Conservation (phyloP, 345 rosid genomes). For the Populus ilicifolia region DNA sequence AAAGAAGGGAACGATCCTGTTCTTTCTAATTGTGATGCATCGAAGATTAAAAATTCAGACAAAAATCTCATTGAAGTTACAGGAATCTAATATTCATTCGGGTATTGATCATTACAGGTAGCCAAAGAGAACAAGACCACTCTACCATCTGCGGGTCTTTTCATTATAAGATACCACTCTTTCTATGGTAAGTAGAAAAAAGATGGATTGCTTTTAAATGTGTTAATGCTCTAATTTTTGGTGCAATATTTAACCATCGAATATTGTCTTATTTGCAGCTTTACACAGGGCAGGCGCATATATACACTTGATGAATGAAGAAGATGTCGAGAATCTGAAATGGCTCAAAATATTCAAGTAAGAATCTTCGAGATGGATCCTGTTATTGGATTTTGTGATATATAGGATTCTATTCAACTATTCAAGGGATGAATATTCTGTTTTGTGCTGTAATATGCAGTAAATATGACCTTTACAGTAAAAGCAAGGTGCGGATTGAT, state of each 20-base stretch:
- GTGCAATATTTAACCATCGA: too few relatives aligned
- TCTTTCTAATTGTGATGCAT: too few relatives aligned
- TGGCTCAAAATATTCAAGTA: slow-evolving; percentile 84
- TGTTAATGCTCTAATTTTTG: too few relatives aligned
- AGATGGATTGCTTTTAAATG: too few relatives aligned
- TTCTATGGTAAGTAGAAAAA: slow-evolving; percentile 53
- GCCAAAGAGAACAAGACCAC: slow-evolving; percentile 74
- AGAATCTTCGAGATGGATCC: too few relatives aligned
- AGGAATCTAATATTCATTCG: too few relatives aligned
- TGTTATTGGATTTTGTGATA: background rate
- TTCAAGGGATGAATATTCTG: background rate
- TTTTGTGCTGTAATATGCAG: slow-evolving; percentile 29
- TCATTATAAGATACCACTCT: slow-evolving; percentile 71
- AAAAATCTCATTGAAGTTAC: background rate
- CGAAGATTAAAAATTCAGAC: too few relatives aligned
- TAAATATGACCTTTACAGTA: slow-evolving; percentile 84
- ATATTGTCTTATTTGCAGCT: slow-evolving; percentile 31
- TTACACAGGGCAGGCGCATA: slow-evolving; percentile 64
- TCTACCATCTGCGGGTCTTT: slow-evolving; percentile 60
- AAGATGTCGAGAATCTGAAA: slow-evolving; percentile 56
- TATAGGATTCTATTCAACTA: too few relatives aligned
- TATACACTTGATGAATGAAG: slow-evolving; percentile 58
- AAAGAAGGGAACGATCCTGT: too few relatives aligned
- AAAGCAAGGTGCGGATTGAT: slow-evolving; percentile 66
- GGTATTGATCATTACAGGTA: slow-evolving; percentile 35